Evolutionary conservation across 768 basidiomycete genomes (phyloP).

Genomic region (Russula sp.): DNA sequence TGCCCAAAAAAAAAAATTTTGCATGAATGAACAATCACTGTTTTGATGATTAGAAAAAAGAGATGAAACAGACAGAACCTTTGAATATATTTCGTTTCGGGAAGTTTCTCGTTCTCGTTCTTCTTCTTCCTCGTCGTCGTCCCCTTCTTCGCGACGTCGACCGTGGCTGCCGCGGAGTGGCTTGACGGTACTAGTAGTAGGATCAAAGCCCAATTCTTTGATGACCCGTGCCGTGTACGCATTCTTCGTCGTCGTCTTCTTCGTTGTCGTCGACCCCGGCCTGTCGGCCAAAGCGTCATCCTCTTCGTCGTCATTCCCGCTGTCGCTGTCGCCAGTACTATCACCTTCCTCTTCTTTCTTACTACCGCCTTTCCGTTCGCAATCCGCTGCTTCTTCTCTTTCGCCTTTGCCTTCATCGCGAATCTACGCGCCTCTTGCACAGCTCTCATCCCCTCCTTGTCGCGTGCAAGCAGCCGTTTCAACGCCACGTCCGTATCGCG

Average conservation of each 20-base stretch:
- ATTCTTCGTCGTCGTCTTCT: conserved; percentile 36
- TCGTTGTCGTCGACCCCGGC: conserved; percentile 4
- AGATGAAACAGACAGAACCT: conserved; percentile 44
- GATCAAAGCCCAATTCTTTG: conserved; percentile 77
- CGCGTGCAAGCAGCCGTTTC: conserved; percentile 56
- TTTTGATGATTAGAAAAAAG: not conserved
- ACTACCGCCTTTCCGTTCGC: conserved; percentile 26
- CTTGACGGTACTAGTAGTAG: conserved; percentile 59
- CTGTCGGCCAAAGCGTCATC: not conserved
- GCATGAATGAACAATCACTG: not conserved
- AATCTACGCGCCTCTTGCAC: conserved; percentile 61
- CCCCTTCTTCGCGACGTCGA: conserved; percentile 31
- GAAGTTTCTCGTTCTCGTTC: conserved; percentile 34
- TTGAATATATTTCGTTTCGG: conserved; percentile 46
- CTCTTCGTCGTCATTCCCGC: not conserved
- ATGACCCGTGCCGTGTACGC: conserved; percentile 67
- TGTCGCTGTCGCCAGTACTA: conserved; percentile 16
- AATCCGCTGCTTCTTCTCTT: conserved; percentile 24
- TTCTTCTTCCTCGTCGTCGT: conserved; percentile 25
- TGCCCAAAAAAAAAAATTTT: not conserved
- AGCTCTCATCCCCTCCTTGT: conserved; percentile 64
- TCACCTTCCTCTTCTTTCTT: conserved; percentile 32
- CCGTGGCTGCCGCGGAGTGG: conserved; percentile 46
- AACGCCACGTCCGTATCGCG: conserved; percentile 61
- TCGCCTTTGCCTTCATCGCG: conserved; percentile 33